Evolutionary conservation across 129 eudicot genomes (phyloP).

Genomic region (Dittrichia graveolens): DNA sequence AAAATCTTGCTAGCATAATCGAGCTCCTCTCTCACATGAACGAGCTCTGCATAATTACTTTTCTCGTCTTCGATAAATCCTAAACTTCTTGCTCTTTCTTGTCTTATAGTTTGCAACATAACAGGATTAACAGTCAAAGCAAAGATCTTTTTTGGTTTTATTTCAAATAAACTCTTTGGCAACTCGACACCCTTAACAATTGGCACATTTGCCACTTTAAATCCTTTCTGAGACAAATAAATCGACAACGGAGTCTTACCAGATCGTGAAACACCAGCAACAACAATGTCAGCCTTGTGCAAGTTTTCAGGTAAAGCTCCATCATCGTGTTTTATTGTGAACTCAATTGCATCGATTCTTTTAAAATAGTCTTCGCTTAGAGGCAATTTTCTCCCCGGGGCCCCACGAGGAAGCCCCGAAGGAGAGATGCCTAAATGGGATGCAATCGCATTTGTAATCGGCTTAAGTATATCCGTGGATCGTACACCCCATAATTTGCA

Average conservation of each 20-base stretch:
- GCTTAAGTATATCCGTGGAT: conserved; percentile 57
- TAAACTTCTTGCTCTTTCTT: conserved; percentile 60
- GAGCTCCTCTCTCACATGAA: conserved; percentile 50
- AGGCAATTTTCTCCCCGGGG: conserved; percentile 51
- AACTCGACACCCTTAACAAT: conserved; percentile 55
- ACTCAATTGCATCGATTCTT: conserved; percentile 69
- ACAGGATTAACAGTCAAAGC: conserved; percentile 65
- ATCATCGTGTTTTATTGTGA: conserved; percentile 74
- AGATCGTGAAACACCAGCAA: conserved; percentile 74
- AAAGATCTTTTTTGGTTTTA: conserved; percentile 59
- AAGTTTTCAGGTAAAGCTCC: conserved; percentile 65
- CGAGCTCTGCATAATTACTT: conserved; percentile 59
- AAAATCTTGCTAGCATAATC: conserved; percentile 59
- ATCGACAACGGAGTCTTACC: conserved; percentile 77
- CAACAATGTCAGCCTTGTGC: conserved; percentile 56
- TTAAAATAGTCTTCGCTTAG: conserved; percentile 56
- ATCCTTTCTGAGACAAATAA: conserved; percentile 75
- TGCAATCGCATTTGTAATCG: conserved; percentile 62
- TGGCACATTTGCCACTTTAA: conserved; percentile 76
- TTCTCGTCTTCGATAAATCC: conserved; percentile 46
- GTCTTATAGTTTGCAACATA: conserved; percentile 54
- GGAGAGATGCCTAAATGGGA: conserved; percentile 67
- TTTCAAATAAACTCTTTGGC: conserved; percentile 57
- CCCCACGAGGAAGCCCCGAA: conserved; percentile 75
- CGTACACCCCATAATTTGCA: conserved; percentile 59